Evolutionary conservation across 2,329 filamentous ascomycete genomes (phyloP).

Genomic region (Thielaviopsis populi): DNA sequence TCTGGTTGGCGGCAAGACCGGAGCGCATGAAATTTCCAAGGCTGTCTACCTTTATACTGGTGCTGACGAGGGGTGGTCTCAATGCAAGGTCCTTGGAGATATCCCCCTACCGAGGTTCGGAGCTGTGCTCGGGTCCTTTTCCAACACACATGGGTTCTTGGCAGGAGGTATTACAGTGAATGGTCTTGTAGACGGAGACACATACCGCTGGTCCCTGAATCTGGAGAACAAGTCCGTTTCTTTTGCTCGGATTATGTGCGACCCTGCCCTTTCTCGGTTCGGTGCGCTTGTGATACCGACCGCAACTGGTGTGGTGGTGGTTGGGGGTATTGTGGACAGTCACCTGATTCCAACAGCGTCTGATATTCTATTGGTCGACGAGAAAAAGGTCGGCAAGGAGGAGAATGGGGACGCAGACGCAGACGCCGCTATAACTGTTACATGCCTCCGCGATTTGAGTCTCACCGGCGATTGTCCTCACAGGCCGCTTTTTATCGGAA

Average conservation of each 20-base stretch:
- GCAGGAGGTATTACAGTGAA: constrained; percentile 55
- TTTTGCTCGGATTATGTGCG: not conserved
- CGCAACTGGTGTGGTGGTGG: constrained; percentile 24
- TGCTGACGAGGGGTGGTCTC: constrained; percentile 31
- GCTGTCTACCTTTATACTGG: constrained; percentile 38
- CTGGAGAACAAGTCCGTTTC: not conserved
- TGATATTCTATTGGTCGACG: constrained; percentile 10
- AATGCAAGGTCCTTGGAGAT: constrained; percentile 27
- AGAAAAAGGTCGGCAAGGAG: not conserved
- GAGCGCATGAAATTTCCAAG: constrained; percentile 32
- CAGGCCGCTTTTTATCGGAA: constrained; percentile 55
- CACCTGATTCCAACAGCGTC: constrained; percentile 3
- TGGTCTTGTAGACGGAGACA: constrained; percentile 46
- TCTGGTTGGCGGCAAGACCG: constrained; percentile 46
- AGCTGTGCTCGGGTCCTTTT: constrained; percentile 28
- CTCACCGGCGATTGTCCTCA: constrained; percentile 8
- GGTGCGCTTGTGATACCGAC: constrained; percentile 17
- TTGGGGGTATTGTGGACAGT: constrained; percentile 8
- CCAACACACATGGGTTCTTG: constrained; percentile 39
- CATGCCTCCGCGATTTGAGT: constrained; percentile 1
- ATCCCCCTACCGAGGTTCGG: constrained; percentile 22
- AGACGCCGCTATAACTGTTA: not conserved
- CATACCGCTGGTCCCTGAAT: constrained; percentile 48
- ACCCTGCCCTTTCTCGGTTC: constrained; percentile 4
- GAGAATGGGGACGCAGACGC: not conserved